A percentile compares a stretch with the other conserved stretches of the same genome.
These are phyloP conservation scores for Artemisia argyi DNA, from an alignment of 129 eudicot genomes.

Conservation along the genomic window DNA sequence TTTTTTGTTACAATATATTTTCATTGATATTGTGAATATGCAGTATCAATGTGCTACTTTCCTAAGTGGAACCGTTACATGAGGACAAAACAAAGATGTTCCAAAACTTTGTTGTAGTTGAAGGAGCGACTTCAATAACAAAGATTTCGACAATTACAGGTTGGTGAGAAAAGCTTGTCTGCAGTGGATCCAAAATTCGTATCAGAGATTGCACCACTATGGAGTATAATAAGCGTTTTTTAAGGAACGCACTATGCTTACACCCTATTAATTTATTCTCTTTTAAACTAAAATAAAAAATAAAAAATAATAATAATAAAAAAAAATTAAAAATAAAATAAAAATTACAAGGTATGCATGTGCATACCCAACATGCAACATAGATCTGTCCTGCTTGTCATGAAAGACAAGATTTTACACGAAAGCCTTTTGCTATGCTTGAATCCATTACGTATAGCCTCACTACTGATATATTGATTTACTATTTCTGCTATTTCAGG, in stretches of 20 bases:
- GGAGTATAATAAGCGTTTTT: too few species aligned
- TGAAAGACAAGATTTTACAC: background rate
- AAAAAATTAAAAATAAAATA: too few species aligned
- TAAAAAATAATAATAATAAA: too few species aligned
- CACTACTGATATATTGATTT: too few species aligned
- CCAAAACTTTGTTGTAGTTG: background rate
- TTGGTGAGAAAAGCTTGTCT: background rate
- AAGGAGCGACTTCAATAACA: background rate
- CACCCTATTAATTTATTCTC: too few species aligned
- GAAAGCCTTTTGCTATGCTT: background rate
- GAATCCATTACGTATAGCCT: too few species aligned
- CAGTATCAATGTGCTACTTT: background rate
- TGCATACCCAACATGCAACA: background rate
- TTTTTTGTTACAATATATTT: too few species aligned
- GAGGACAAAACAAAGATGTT: background rate
- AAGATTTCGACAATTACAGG: background rate
- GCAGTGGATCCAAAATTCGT: background rate
- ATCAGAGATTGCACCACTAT: too few species aligned
- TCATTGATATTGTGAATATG: background rate
- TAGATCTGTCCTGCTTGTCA: background rate
- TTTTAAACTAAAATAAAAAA: too few species aligned
- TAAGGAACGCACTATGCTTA: too few species aligned
- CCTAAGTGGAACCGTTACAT: background rate
- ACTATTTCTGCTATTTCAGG: too few species aligned
- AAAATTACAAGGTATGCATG: background rate